These are phyloP conservation scores for Coniella lustricola DNA, from an alignment of 2,329 filamentous ascomycete species.

Conservation along the genomic window DNA sequence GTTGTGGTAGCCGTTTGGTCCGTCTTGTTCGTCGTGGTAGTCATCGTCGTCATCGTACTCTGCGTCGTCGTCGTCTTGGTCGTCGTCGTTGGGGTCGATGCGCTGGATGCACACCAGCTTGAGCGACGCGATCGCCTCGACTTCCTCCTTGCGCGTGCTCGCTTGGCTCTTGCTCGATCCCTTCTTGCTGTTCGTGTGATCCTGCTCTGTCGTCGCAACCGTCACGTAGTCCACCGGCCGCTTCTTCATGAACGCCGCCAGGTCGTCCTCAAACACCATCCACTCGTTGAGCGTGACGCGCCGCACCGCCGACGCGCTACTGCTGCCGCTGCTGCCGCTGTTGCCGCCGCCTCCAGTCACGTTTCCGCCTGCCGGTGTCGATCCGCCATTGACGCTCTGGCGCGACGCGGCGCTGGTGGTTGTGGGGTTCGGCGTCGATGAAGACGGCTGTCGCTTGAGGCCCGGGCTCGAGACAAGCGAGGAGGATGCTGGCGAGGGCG, in stretches of 20 bases:
- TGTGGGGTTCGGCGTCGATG: neutral
- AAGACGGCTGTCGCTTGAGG: constrained; percentile 3
- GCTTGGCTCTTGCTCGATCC: neutral
- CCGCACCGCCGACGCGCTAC: neutral
- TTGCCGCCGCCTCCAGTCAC: neutral
- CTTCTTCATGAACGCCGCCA: constrained; percentile 15
- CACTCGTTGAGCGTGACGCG: constrained; percentile 14
- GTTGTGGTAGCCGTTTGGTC: neutral
- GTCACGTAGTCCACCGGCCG: constrained; percentile 4
- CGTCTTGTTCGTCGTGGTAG: neutral
- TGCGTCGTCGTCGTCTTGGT: neutral
- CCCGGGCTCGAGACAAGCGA: neutral
- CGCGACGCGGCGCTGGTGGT: neutral
- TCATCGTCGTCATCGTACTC: neutral
- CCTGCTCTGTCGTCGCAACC: neutral
- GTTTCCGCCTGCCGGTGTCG: neutral
- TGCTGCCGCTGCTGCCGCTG: neutral
- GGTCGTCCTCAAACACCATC: constrained; percentile 15
- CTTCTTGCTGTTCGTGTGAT: neutral
- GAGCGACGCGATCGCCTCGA: constrained; percentile 15
- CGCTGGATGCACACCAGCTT: constrained; percentile 16
- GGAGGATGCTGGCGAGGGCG: neutral
- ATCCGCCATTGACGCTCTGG: neutral
- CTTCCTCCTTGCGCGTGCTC: constrained; percentile 1
- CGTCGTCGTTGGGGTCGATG: neutral